Evolutionary conservation across 352 stramenopile genomes (phyloP), one percentile per base, ranked within the genome.

Genomic region (Thalassiosira hispida): DNA sequence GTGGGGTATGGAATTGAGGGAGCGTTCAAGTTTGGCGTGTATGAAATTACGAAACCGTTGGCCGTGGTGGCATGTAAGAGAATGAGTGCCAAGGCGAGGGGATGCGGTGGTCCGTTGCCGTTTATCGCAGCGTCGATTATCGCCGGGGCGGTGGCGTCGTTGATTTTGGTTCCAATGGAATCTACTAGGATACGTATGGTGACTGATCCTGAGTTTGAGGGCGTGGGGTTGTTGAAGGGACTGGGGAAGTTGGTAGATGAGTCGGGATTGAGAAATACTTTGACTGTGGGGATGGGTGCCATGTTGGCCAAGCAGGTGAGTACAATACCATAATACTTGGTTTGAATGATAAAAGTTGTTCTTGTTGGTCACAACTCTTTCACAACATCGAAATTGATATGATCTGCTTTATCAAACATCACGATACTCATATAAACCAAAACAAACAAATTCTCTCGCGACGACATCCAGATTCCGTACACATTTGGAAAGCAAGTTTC

Each of bases 401-500:
- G 5, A 23, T 44, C 27, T 23, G 23, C 23, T 40, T 25, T 12
- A 38, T 40, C 52, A 42, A 25, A 47, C 53, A 47, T 63, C 53
- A 64, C 49, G 31, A 33, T 38, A 38, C 31, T 38, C 8, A 38
- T 8, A 38, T 8, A 38, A 3, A 38, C 14, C 27, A 11, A 63
- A 63, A 42, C 27, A 63, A 25, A 31, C n/a, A 27, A 2, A 20
- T 14, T 40, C 1, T 2, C n/a, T 53, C 16, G 18, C 20, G 8
- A 57, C 18, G 29, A 57, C 47, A 42, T 14, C 5, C 9, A 78
- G 71, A 63, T 90, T 38, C 84, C 84, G 20, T 90, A 90, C 61
- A 90, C 84, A 11, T 86, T 90, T 71, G 73, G 70, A 65, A 90
- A 90, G 75, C 76, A 90, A 44, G 84, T 88, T 44, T 85, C 80